phyloP scores from a whole-genome alignment of 495 filamentous ascomycete species.

The Trichoderma asperelloides region DNA sequence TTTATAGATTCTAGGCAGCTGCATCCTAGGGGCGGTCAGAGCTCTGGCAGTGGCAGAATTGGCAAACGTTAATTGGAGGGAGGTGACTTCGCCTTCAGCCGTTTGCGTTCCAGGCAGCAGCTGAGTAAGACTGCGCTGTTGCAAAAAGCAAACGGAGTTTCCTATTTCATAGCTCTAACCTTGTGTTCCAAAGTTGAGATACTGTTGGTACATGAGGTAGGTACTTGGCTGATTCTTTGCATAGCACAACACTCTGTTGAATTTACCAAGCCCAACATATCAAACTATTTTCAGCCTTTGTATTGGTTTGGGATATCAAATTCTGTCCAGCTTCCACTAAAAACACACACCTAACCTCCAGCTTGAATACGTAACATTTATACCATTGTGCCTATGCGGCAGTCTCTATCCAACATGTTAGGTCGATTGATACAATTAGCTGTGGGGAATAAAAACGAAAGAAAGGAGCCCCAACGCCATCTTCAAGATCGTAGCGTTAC shows the following conservation, averaged over 20 bases:
- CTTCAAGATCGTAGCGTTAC: not conserved
- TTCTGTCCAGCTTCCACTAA: not conserved
- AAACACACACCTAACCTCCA: not conserved
- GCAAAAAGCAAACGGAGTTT: too few relatives aligned
- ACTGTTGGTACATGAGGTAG: too few relatives aligned
- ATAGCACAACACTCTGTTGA: too few relatives aligned
- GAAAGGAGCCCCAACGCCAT: not conserved
- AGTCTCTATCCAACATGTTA: not conserved
- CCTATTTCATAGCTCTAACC: too few relatives aligned
- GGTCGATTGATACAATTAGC: not conserved
- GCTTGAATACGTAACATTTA: not conserved
- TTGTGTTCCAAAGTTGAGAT: too few relatives aligned
- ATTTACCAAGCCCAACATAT: too few relatives aligned
- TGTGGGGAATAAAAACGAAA: not conserved
- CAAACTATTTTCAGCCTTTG: not conserved
- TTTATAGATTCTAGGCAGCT: not conserved
- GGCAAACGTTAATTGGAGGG: not conserved
- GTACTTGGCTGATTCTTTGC: too few relatives aligned
- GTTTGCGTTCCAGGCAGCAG: not conserved
- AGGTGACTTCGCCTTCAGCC: not conserved
- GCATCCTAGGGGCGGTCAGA: not conserved
- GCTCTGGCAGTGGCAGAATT: slow-evolving; percentile 1
- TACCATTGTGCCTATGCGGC: not conserved
- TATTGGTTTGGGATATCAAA: not conserved
- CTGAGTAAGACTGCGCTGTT: not conserved